Evolutionary conservation across 2,329 filamentous ascomycete species (phyloP), one percentile per base, ranked within the genome.

Genomic region (Zymoseptoria crescenta): DNA sequence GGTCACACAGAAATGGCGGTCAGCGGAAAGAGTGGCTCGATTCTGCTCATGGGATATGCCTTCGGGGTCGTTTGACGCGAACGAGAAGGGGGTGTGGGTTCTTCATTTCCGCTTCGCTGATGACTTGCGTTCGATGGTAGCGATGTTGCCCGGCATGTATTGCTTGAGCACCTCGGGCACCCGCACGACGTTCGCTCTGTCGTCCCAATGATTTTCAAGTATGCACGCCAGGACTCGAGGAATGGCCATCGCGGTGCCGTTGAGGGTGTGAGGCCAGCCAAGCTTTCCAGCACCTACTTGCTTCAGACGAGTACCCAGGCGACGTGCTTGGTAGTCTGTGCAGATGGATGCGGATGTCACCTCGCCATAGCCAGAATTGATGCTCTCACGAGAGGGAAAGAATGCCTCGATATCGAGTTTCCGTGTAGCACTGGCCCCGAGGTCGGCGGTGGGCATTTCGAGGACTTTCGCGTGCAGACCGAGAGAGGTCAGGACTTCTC

Each of bases 341-440:
- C 94, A 99, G 67, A 93, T 87, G 63, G 89, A 95, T 0, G 91
- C 86, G 50, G 88, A 93, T 0, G 92, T 96, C 56, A 99, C 87
- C 75, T 99, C 94, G 52, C 94, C 94, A 88, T 92, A 99, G 29
- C 90, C 91, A 9, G 83, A 79, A 65, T 87, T 81, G 57, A 79
- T 81, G 27, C 80, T 78, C 55, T 77, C 79, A 4, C 93, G 83
- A 49, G 89, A 92, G 0, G 94, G 94, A 77, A 99, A 97, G 75
- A 87, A 92, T 2, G 89, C 91, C 72, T 99, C 94, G 57, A 99
- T 96, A 73, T 99, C 94, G 64, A 87, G 83, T 74, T 99, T 99
- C 62, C 92, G 83, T 21, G 80, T 82, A 10, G 94, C 94, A 28
- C 88, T 92, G 7, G 94, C 93, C 64, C 94, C 94, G 0, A 99